Conservation (phyloP, 305 asterid genomes). For the Striga hermonthica region DNA sequence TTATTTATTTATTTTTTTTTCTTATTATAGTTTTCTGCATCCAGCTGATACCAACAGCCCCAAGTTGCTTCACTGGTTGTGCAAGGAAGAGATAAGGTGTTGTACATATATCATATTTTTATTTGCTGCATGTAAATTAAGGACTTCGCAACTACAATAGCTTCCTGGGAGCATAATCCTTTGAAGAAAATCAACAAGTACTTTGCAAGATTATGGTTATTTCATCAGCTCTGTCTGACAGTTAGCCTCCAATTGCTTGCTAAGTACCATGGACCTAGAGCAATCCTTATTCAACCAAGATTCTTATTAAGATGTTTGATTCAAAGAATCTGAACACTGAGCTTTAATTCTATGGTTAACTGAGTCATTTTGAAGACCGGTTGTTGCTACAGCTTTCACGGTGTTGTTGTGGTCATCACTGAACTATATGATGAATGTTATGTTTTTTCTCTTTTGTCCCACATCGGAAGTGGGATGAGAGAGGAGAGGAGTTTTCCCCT, state of each 20-base stretch:
- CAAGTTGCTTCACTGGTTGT: slow-evolving; percentile 72
- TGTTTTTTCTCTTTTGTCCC: no score
- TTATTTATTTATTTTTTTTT: slow-evolving; percentile 24
- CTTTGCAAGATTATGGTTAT: not conserved
- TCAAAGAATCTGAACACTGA: not conserved
- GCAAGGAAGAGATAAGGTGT: slow-evolving; percentile 95
- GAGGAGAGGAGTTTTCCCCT: no score
- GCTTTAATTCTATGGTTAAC: no score
- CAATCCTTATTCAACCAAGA: not conserved
- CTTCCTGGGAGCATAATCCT: slow-evolving; percentile 6
- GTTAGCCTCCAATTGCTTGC: not conserved
- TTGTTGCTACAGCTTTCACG: no score
- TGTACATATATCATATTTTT: slow-evolving; percentile 20
- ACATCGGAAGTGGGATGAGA: no score
- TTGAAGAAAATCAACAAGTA: slow-evolving; percentile 3
- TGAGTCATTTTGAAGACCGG: no score
- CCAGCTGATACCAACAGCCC: slow-evolving; percentile 85
- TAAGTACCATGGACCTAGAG: not conserved
- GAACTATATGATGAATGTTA: no score
- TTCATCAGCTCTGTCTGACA: not conserved
- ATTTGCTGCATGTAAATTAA: slow-evolving; percentile 15
- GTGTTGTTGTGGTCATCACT: no score
- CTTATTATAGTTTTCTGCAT: slow-evolving; percentile 69
- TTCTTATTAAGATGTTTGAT: not conserved
- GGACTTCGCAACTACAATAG: slow-evolving; percentile 6